Evolutionary conservation across 805 yeast genomes (phyloP).

Genomic region (Starmerella roubikii): DNA sequence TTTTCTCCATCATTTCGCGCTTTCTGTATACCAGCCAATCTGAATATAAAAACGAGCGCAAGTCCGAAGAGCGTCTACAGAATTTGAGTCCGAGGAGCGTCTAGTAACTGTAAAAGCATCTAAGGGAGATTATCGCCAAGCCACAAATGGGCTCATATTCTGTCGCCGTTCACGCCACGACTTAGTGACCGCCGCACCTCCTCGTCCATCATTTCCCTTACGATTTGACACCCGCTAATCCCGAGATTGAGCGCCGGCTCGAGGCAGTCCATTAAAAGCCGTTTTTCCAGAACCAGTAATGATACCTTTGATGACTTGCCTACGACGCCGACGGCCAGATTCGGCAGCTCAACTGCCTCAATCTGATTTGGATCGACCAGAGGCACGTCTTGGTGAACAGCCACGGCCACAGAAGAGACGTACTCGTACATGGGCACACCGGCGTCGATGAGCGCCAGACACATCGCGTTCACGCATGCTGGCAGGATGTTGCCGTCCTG

Average conservation of each 20-base stretch:
- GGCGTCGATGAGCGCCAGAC: slow-evolving; percentile 85
- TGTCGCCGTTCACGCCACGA: no score
- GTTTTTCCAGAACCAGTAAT: slow-evolving; percentile 62
- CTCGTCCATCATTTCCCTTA: slow-evolving; percentile 74
- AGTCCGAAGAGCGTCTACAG: no score
- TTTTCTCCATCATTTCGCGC: no score
- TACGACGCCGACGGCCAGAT: slow-evolving; percentile 67
- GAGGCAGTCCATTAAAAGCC: slow-evolving; percentile 67
- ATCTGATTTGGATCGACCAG: slow-evolving; percentile 66
- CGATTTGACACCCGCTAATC: slow-evolving; percentile 71
- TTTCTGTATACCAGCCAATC: no score
- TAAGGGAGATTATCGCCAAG: no score
- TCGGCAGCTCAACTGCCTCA: slow-evolving; percentile 76
- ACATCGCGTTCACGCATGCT: slow-evolving; percentile 68
- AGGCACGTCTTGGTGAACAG: slow-evolving; percentile 64
- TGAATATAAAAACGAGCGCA: no score
- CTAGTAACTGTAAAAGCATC: no score
- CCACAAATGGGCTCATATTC: no score
- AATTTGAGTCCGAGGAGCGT: no score
- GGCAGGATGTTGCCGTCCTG: slow-evolving; percentile 86
- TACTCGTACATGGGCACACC: slow-evolving; percentile 91
- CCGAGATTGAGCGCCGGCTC: slow-evolving; percentile 69
- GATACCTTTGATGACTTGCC: slow-evolving; percentile 74
- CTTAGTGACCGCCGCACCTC: slow-evolving; percentile 40
- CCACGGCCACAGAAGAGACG: slow-evolving; percentile 67